A percentile compares a stretch with the other conserved stretches of the same genome.
Conservation (phyloP, 2,329 filamentous ascomycete species). For the Orbilia quercus region DNA sequence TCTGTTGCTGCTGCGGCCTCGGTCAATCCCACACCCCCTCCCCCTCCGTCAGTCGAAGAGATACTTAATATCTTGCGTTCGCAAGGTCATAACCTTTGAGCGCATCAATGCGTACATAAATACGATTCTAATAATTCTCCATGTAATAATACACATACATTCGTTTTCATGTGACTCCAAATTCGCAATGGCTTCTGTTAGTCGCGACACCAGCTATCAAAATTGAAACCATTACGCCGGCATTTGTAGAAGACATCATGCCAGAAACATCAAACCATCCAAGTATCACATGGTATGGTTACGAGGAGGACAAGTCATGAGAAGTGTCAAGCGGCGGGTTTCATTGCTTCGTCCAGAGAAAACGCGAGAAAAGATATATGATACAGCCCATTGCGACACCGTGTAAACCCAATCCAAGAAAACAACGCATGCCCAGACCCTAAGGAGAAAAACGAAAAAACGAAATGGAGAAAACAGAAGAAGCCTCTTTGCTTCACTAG, state of each 20-base stretch:
- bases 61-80: conserved; percentile 46
- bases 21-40: conserved; percentile 1
- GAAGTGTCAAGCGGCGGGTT: conserved; percentile 45
- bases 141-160: too few species aligned
- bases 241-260: too few species aligned
- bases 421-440: conserved; percentile 51
- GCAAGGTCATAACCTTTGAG: conserved; percentile 45
- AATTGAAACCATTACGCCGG: too few species aligned
- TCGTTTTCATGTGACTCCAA: too few species aligned
- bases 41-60: conserved; percentile 43
- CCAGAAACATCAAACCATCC: too few species aligned
- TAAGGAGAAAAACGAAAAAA: conserved; percentile 31
- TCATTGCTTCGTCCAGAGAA: conserved; percentile 56
- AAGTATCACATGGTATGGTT: too few species aligned
- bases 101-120: too few species aligned
- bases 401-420: conserved; percentile 43
- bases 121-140: too few species aligned
- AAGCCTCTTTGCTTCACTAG: conserved; percentile 26
- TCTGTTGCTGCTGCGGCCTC: conserved; percentile 7
- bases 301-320: neutral
- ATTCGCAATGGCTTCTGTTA: too few species aligned
- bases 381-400: conserved; percentile 56
- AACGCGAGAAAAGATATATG: conserved; percentile 55
- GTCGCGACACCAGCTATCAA: too few species aligned
- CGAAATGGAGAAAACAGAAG: conserved; percentile 10